Evolutionary conservation across 2,329 filamentous ascomycete genomes (phyloP).

Genomic region (Gnomoniopsis sp.): DNA sequence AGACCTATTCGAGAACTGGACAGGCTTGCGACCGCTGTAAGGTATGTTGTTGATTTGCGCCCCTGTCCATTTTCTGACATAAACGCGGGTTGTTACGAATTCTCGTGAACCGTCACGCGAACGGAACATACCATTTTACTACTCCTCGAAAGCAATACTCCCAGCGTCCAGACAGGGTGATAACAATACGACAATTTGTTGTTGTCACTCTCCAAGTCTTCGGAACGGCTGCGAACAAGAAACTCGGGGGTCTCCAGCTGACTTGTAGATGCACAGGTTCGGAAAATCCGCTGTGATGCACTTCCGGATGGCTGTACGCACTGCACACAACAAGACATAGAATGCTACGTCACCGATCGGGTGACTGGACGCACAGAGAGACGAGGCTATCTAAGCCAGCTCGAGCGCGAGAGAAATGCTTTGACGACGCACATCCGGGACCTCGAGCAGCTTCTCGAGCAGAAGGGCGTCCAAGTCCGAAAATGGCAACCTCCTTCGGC

Average conservation of each 20-base stretch:
- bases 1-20: slow-evolving; percentile 63
- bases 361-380: slow-evolving; percentile 78
- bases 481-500: slow-evolving; percentile 38
- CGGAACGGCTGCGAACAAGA: not conserved
- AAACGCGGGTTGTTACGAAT: not conserved
- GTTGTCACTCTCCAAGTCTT: not conserved
- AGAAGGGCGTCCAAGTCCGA: slow-evolving; percentile 59
- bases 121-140: not conserved
- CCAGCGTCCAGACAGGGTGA: not conserved
- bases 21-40: slow-evolving; percentile 90
- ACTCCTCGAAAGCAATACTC: not conserved
- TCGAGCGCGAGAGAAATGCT: slow-evolving; percentile 69
- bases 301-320: slow-evolving; percentile 77
- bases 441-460: slow-evolving; percentile 62
- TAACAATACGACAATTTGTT: not conserved
- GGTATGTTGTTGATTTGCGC: slow-evolving; percentile 41
- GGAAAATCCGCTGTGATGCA: slow-evolving; percentile 86
- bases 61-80: not conserved
- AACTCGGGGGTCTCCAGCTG: not conserved
- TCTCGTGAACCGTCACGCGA: not conserved
- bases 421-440: slow-evolving; percentile 65
- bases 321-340: slow-evolving; percentile 70
- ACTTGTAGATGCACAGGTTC: slow-evolving; percentile 48
- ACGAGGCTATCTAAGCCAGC: slow-evolving; percentile 72
- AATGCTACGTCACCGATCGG: slow-evolving; percentile 82